Evolutionary conservation across 1,139 yeast species (phyloP), one percentile per base, ranked within the genome.

Genomic region (Suhomyces taliae): DNA sequence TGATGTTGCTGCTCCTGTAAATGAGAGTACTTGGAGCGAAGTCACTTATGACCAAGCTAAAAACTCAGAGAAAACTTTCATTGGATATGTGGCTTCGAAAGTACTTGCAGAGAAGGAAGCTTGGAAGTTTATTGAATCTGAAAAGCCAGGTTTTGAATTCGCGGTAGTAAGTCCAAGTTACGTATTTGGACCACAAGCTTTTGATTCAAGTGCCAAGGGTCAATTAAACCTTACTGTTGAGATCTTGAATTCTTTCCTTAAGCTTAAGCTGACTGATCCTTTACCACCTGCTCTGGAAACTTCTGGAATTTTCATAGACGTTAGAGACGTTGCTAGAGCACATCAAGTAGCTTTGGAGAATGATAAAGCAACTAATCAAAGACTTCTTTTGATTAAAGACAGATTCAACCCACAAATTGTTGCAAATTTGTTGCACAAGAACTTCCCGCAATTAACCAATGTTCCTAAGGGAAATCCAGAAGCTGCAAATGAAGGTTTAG

Each of bases 31-130:
- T 9, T 77, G 81, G 79, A 72, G 72, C 52, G 64, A 64, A 36
- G 65, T 69, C 37, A 59, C 67, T 8, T 63, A 67, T 62, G 71
- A 69, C 41, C 60, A 58, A 50, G 69, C 68, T 70, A 36, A 34
- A 14, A 29, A 2, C 27, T 29, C 26, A 7, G n/a, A 29, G 11
- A 46, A 49, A 52, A 64, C 60, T 24, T n/a, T 48, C 4, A 9
- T 40, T 12, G 72, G 75, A 1, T 72, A 72, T 45, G 37, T 61
- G 36, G 73, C 61, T 0, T 69, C 74, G 11, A 72, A 72, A 52
- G 61, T 64, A 8, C 51, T 62, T 51, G 81, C 79, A 26, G 81
- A 69, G 56, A 59, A 57, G 50, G 69, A 74, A 1, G 76, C 74
- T 24, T 76, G 82, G 81, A 69, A 74, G 31, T 78, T 69, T 49